Evolutionary conservation across 2,329 filamentous ascomycete genomes (phyloP), one percentile per base, ranked within the genome.

Genomic region (Alternaria ventricosa): DNA sequence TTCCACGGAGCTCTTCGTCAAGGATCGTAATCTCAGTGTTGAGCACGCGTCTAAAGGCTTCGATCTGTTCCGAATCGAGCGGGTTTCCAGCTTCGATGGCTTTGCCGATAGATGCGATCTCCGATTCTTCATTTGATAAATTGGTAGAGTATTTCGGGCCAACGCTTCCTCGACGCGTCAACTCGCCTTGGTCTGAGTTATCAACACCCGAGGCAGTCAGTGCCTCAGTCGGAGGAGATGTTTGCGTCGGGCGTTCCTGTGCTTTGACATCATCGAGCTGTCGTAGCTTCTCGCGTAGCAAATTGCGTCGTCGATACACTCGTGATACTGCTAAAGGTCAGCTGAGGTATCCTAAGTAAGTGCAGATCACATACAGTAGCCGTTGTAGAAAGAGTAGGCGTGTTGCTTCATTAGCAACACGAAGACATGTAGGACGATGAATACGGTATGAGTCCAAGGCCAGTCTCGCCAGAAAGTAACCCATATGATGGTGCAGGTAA

Each of bases 371-470:
- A 70, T 76, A 82, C 81, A 82, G 66, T 94, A 87, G 7, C 92
- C 92, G 71, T 94, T 94, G 78, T 93, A 94, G 69, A 92, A 93
- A 5, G 90, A 86, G 73, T 92, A 94, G 18, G 89, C 91, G 75
- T 94, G 92, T 79, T 93, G 91, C 82, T 95, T 95, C 92, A 94
- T 94, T 23, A 94, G 76, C 85, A 94, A 90, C 6, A 91, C 87
- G 59, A 94, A 81, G 13, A 88, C 88, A 74, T 94, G 91, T 18
- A 94, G 82, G 10, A 92, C 88, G 55, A 92, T 91, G 77, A 92
- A 93, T 18, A 93, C 89, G 2, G 90, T 92, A 72, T 93, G 92
- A 13, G 92, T 92, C 92, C 92, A 94, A 1, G 91, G 90, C 92
- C 92, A 95, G 55, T 93, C 87, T 5, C 91, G 86, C 73, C 89